Evolutionary conservation across 2,329 filamentous ascomycete genomes (phyloP), one percentile per base, ranked within the genome.

Genomic region (Ascochyta pisi): DNA sequence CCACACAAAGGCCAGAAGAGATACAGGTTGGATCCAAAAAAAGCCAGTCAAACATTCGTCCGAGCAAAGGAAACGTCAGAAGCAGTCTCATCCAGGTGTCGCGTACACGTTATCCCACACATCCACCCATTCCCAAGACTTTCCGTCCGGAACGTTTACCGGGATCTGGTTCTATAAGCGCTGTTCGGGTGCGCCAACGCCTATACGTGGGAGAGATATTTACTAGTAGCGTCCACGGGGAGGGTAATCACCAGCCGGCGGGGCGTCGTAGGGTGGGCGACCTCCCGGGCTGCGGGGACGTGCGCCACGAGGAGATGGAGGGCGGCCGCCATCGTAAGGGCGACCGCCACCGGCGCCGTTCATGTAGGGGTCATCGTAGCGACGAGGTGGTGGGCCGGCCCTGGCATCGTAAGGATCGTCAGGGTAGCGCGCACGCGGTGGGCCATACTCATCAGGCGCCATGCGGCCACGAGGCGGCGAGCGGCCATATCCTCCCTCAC

Each of bases 371-470:
- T 88, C 86, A 58, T 78, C 73, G 64, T 86, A 84, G 69, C 76
- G 75, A 64, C 82, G 80, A 65, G 83, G 83, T 58, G 82, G 82
- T 48, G 83, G 82, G 40, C 82, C 81, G 49, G 80, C 80, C 55
- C 78, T 78, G 57, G 76, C 68, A 61, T 80, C 82, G 78, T 94
- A 95, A 27, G 89, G 88, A 67, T 95, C 91, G 55, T 92, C 89
- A 69, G 90, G 90, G 55, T 89, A 80, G 62, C 79, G 80, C 81
- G 76, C 69, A 60, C 89, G 82, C 54, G 84, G 85, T 62, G 87
- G 86, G 50, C 87, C 86, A 69, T 82, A 81, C 66, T 96, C 95
- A 70, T 96, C 92, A 40, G 89, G 88, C 22, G 81, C 82, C 62
- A 84, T 83, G 62, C 89, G 88, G 63, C 90, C 89, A 58, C 92